Evolutionary conservation across 345 rosid genomes (phyloP).

Genomic region (Draba incana): DNA sequence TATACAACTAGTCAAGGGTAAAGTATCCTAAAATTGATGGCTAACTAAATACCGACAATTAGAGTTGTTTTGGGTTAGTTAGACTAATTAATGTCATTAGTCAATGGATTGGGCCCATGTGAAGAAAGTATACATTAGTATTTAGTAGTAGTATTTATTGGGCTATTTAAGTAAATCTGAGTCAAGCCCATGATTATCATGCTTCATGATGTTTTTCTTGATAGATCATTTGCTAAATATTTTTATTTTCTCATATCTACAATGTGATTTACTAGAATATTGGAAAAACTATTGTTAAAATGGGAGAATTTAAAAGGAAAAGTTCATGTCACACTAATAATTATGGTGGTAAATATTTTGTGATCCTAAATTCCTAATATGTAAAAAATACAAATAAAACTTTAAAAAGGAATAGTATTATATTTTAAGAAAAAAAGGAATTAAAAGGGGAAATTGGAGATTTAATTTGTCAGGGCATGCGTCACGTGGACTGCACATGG

Average conservation of each 20-base stretch:
- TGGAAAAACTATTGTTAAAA: background rate
- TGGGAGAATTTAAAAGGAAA: background rate
- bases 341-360: too few relatives aligned
- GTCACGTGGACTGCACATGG: slow-evolving; percentile 44
- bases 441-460: background rate
- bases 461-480: background rate
- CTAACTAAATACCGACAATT: too few relatives aligned
- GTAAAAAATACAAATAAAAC: too few relatives aligned
- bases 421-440: background rate
- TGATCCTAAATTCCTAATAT: too few relatives aligned
- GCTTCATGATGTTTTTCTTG: background rate
- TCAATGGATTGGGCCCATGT: too few relatives aligned
- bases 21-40: too few relatives aligned
- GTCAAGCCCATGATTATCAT: background rate
- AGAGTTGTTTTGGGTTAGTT: too few relatives aligned
- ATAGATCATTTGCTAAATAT: background rate
- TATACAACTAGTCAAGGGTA: too few relatives aligned
- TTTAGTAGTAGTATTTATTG: background rate
- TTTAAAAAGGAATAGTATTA: too few relatives aligned
- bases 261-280: background rate
- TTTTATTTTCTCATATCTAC: background rate
- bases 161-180: background rate
- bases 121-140: too few relatives aligned
- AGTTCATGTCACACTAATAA: background rate
- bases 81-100: too few relatives aligned